phyloP scores from a whole-genome alignment of 176 grass and related monocot species.

The Areca catechu region DNA sequence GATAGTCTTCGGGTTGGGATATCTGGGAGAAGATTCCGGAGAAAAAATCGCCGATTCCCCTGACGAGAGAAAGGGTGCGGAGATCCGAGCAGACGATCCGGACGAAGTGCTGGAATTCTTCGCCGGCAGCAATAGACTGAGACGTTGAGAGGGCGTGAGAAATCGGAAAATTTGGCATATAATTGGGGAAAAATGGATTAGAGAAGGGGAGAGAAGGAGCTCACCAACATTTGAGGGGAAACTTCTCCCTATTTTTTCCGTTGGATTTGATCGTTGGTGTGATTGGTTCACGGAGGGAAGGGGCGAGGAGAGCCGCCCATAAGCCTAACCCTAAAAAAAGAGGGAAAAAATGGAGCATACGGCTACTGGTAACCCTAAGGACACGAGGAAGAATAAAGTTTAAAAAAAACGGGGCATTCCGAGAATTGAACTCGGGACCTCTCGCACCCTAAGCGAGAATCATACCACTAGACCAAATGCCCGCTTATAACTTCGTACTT shows the following conservation, averaged over 20 bases:
- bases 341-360: too few relatives aligned
- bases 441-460: conserved; percentile 99
- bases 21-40: conserved; percentile 21
- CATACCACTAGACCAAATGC: conserved; percentile 99
- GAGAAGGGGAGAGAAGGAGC: neutral
- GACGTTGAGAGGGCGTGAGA: neutral
- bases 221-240: conserved; percentile 17
- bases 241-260: too few relatives aligned
- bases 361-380: too few relatives aligned
- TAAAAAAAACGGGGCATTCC: conserved; percentile 58
- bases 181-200: neutral
- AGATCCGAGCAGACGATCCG: conserved; percentile 18
- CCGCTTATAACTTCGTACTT: too few relatives aligned
- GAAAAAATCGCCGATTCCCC: conserved; percentile 24
- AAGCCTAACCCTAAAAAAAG: too few relatives aligned
- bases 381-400: too few relatives aligned
- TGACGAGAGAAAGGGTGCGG: conserved; percentile 7
- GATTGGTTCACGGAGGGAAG: too few relatives aligned
- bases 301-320: too few relatives aligned
- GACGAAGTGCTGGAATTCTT: conserved; percentile 19
- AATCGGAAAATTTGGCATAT: neutral
- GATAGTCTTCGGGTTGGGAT: conserved; percentile 11
- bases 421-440: conserved; percentile 77
- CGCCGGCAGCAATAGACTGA: conserved; percentile 24
- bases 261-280: too few relatives aligned